Conservation (phyloP, 768 basidiomycete genomes). For the Tubosaeta sp. region DNA sequence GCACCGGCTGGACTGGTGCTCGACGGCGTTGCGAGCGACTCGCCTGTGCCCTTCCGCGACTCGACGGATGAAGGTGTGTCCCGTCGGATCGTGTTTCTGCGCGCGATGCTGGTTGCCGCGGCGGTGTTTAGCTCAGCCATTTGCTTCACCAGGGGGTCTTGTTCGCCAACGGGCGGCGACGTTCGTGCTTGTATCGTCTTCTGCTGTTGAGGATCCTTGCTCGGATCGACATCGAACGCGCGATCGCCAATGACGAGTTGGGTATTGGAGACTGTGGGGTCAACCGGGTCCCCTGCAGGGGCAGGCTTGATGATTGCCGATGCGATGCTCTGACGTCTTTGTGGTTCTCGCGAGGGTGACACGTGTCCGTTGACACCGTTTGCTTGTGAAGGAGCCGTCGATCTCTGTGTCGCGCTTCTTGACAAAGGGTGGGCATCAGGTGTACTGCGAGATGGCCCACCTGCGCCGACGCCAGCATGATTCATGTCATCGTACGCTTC, state of each 20-base stretch:
- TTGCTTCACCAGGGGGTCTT: conserved; percentile 64
- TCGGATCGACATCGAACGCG: conserved; percentile 63
- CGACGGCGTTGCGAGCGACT: conserved; percentile 24
- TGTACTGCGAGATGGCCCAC: conserved; percentile 34
- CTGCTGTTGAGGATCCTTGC: conserved; percentile 58
- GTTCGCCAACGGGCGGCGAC: conserved; percentile 36
- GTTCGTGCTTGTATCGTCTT: conserved; percentile 12
- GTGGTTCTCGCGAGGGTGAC: conserved; percentile 22
- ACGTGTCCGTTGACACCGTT: conserved; percentile 31
- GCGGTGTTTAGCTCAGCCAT: conserved; percentile 49
- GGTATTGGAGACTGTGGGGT: conserved; percentile 60
- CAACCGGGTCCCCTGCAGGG: conserved; percentile 51
- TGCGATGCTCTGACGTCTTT: conserved; percentile 25
- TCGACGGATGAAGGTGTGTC: conserved; percentile 22
- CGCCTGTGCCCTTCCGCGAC: conserved; percentile 24
- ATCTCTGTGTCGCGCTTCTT: conserved; percentile 31
- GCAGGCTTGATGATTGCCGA: conserved; percentile 24
- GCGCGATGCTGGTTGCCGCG: conserved; percentile 10
- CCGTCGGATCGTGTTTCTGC: conserved; percentile 25
- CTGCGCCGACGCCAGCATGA: conserved; percentile 68
- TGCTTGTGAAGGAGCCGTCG: conserved; percentile 29
- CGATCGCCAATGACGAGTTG: conserved; percentile 58
- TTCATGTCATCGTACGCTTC: conserved; percentile 50
- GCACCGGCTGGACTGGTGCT: conserved; percentile 11
- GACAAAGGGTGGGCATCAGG: conserved; percentile 28